Base-by-base conservation (phyloP, 2,329 filamentous ascomycete species). In the Ophiostoma quercus region DNA sequence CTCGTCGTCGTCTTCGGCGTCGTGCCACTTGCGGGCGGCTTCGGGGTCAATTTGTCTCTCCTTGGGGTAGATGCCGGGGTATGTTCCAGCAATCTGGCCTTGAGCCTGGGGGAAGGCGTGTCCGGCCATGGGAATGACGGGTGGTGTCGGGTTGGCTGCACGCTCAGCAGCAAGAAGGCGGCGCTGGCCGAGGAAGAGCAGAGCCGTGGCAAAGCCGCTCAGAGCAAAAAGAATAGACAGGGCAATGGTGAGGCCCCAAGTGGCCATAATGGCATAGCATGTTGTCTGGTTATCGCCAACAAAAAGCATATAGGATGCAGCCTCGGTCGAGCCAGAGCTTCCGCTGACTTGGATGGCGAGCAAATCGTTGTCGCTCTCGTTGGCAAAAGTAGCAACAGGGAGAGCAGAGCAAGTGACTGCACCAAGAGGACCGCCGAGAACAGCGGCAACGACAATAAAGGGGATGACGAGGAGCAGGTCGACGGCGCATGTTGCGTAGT, bases 221-320 rank as follows among this genome's bases (percentile, higher is more conserved):
- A 91, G 84, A 72, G 86, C 84, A 75, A 91, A 92, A 47, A 92
- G 80, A 62, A 91, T 85, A 78, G 88, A 92, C 67, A 96, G 84
- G 4, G 88, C 88, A 78, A 97, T 94, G 78, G 88, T 87, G 71
- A 97, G 80, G 0, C 92, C 93, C 94, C 93, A 97, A 74, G 95
- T 87, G 19, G 90, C 87, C 84, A 96, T 96, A 78, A 93, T 88
- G 82, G 95, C 88, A 76, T 89, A 88, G 81, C 94, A 97, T 69
- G 91, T 90, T 22, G 85, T 78, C 77, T 83, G 83, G 74, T 83
- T 83, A 3, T 82, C 80, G 69, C 82, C 82, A 29, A 84, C 82
- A 79, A 85, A 85, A 63, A 81, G 77, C 68, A 82, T 78, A 75
- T 82, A 83, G 72, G 79, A 80, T 43, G 77, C 70, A 19, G 73